Evolutionary conservation across 768 basidiomycete species (phyloP), one percentile per base, ranked within the genome.

Genomic region (Xerocomellus amylosporus): DNA sequence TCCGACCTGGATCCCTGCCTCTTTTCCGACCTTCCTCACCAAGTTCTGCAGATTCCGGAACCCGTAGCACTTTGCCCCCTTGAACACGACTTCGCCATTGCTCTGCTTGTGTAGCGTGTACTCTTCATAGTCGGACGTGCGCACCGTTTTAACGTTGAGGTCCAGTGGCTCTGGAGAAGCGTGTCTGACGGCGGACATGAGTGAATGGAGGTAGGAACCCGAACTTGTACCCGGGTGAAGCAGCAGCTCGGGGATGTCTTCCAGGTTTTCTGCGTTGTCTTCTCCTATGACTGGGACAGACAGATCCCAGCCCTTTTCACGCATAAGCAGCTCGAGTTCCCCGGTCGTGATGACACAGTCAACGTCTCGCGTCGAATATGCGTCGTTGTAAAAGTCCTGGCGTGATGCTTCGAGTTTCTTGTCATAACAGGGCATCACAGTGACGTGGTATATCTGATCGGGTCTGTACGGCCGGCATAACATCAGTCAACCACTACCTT

Each of bases 381-480:
- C 61, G 8, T 88, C 86, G 57, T 86, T 85, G 67, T 92, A 93
- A 67, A 98, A 99, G 66, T 99, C 95, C 44, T 86, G 82, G 26
- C 97, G 82, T 9, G 95, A 98, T 0, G 97, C 97, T 73, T 99
- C 97, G 15, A 99, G 84, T 68, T 99, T 99, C 75, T 98, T 98
- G 79, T 99, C 97, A 72, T 98, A 98, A 72, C 97, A 99, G 0
- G 97, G 96, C 95, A 98, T 98, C 47, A 98, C 94, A 0, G 93
- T 82, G 49, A 98, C 93, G 65, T 99, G 97, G 67, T 98, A 99
- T 42, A 99, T 82, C 62, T 91, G 79, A 64, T 90, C 77, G 1
- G 93, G 93, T 37, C 91, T 95, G 68, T 24, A 19, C 14, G 15
- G 14, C 9, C 33, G 17, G 24, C 2, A 54, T 46, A 39, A 56